These are phyloP conservation scores for Platanthera zijinensis DNA, from an alignment of 106 monocot species.

Conservation along the genomic window DNA sequence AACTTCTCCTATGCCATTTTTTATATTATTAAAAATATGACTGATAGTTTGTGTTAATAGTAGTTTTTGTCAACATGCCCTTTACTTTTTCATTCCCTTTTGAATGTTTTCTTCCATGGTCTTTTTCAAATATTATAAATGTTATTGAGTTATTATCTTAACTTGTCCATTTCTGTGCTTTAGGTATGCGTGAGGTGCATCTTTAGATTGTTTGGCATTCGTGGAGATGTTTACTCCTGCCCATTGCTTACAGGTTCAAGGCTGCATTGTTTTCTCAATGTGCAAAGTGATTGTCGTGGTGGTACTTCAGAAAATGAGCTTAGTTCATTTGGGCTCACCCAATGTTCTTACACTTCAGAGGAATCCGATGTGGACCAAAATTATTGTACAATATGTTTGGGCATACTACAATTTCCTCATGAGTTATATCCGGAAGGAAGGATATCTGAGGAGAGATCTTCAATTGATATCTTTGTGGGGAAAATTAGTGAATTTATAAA, in stretches of 20 bases:
- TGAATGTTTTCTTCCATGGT: neutral
- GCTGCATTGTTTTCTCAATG: slow-evolving; percentile 35
- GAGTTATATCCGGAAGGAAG: slow-evolving; percentile 12
- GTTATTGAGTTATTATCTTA: neutral
- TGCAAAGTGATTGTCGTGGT: slow-evolving; percentile 11
- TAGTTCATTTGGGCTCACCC: slow-evolving; percentile 3
- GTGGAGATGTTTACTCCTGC: slow-evolving; percentile 31
- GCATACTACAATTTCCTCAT: slow-evolving; percentile 49
- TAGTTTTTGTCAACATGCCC: neutral
- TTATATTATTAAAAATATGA: neutral
- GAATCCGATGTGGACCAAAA: slow-evolving; percentile 13
- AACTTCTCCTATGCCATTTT: neutral
- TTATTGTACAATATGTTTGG: slow-evolving; percentile 68
- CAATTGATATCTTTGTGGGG: slow-evolving; percentile 26
- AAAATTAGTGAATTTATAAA: slow-evolving; percentile 29
- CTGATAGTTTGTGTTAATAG: neutral
- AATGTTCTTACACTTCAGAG: slow-evolving; percentile 12
- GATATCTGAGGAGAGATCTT: slow-evolving; percentile 8
- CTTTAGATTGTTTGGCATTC: slow-evolving; percentile 52
- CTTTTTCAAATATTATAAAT: neutral
- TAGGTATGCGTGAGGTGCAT: slow-evolving; percentile 82
- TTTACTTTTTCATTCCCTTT: neutral
- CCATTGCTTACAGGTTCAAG: slow-evolving; percentile 28
- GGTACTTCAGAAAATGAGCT: slow-evolving; percentile 14
- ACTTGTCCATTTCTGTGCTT: neutral